phyloP scores from a whole-genome alignment of 2,329 filamentous ascomycete species.

The Trichoderma gracile region DNA sequence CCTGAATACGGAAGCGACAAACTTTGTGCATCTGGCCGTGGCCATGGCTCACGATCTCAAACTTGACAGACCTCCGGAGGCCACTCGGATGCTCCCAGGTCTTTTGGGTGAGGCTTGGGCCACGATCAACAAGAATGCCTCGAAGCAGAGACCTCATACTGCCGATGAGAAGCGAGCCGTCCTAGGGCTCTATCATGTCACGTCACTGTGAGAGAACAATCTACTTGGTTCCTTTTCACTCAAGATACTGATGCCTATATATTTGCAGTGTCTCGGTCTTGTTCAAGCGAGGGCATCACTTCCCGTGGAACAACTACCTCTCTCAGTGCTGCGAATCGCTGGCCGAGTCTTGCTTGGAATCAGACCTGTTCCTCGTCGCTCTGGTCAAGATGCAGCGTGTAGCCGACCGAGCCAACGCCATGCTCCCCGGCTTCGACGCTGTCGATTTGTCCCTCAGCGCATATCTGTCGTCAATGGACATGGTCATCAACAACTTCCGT shows the following conservation, averaged over 20 bases:
- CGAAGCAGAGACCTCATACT: slow-evolving; percentile 32
- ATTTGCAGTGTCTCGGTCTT: slow-evolving; percentile 32
- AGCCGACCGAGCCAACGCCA: slow-evolving; percentile 34
- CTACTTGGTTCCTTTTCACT: background rate
- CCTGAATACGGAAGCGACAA: slow-evolving; percentile 41
- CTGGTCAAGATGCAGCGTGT: slow-evolving; percentile 41
- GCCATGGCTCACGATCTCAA: slow-evolving; percentile 44
- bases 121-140: slow-evolving; percentile 28
- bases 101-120: slow-evolving; percentile 39
- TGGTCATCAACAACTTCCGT: slow-evolving; percentile 39
- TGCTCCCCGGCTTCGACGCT: slow-evolving; percentile 32
- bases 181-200: slow-evolving; percentile 44
- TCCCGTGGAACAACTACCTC: slow-evolving; percentile 40
- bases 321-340: slow-evolving; percentile 40
- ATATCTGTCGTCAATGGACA: slow-evolving; percentile 35
- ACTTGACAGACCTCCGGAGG: slow-evolving; percentile 37
- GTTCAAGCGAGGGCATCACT: slow-evolving; percentile 37
- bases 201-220: slow-evolving; percentile 35
- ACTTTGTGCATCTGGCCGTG: slow-evolving; percentile 43
- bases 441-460: slow-evolving; percentile 3
- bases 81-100: slow-evolving; percentile 31
- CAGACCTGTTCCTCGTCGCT: slow-evolving; percentile 38
- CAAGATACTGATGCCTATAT: too few species aligned
- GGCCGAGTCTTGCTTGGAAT: slow-evolving; percentile 34
- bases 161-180: slow-evolving; percentile 44